A percentile compares a stretch with the other conserved stretches of the same genome.
Conservation (phyloP, 2,329 filamentous ascomycete species). For the Cladorrhinum sp. region DNA sequence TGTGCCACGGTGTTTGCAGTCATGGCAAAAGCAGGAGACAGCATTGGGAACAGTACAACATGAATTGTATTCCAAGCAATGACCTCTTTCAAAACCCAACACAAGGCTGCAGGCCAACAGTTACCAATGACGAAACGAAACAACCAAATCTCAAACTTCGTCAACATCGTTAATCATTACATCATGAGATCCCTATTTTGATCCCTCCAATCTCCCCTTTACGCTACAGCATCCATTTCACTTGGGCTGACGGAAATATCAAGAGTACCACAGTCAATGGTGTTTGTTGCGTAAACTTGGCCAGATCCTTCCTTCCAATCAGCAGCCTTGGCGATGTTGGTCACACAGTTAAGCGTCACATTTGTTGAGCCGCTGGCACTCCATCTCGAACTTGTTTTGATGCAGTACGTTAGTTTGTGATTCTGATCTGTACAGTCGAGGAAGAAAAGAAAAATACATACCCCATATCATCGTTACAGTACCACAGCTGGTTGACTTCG, state of each 20-base stretch:
- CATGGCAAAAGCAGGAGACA: too few relatives aligned
- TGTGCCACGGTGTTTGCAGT: too few relatives aligned
- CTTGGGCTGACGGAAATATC: neutral
- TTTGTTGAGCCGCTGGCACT: slow-evolving; percentile 30
- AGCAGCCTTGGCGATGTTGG: slow-evolving; percentile 31
- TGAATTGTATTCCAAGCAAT: too few relatives aligned
- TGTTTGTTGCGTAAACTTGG: slow-evolving; percentile 33
- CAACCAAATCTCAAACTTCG: neutral
- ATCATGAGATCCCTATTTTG: neutral
- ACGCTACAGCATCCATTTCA: neutral
- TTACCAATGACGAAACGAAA: neutral
- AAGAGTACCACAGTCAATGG: slow-evolving; percentile 26
- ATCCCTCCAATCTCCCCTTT: neutral
- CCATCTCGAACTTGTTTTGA: neutral
- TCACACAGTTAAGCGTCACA: slow-evolving; percentile 31
- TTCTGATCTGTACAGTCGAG: neutral
- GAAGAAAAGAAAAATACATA: neutral
- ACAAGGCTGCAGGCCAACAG: neutral
- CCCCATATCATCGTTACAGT: slow-evolving; percentile 34
- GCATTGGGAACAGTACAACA: too few relatives aligned
- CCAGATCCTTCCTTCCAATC: slow-evolving; percentile 31
- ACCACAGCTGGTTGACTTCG: slow-evolving; percentile 44
- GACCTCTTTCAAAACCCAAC: neutral
- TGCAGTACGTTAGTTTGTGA: neutral
- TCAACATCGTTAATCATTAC: neutral